Evolutionary conservation across 2,329 filamentous ascomycete genomes (phyloP).

Genomic region (Pseudogymnoascus verrucosus): DNA sequence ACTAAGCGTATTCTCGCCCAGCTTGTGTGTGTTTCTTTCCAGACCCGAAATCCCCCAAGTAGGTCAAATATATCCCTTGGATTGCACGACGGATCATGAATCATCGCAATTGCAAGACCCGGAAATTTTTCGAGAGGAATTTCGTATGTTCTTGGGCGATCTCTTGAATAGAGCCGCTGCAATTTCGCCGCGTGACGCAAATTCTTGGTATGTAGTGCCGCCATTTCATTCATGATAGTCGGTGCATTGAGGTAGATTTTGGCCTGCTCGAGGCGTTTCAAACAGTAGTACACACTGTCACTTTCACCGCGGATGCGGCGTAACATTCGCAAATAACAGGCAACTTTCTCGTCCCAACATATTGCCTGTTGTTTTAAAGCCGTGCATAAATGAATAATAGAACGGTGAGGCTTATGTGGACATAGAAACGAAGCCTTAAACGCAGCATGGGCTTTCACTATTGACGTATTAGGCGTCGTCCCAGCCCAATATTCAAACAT

Average conservation of each 20-base stretch:
- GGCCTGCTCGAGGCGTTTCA: neutral
- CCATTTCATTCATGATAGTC: slow-evolving; percentile 4
- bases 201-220: neutral
- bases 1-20: slow-evolving; percentile 18
- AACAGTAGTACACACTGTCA: neutral
- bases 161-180: slow-evolving; percentile 5
- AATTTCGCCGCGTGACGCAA: neutral
- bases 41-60: neutral
- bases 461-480: slow-evolving; percentile 12
- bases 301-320: neutral
- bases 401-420: neutral
- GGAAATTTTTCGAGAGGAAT: slow-evolving; percentile 9
- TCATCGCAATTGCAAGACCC: slow-evolving; percentile 6
- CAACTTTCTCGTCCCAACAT: neutral
- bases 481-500: slow-evolving; percentile 20
- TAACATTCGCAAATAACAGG: slow-evolving; percentile 6
- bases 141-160: neutral
- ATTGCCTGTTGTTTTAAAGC: slow-evolving; percentile 14
- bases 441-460: slow-evolving; percentile 11
- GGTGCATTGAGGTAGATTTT: slow-evolving; percentile 2
- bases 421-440: slow-evolving; percentile 11
- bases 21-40: slow-evolving; percentile 11
- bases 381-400: slow-evolving; percentile 13
- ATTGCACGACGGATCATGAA: neutral
- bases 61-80: slow-evolving; percentile 8